These are phyloP conservation scores for Lasiodiplodia citricola DNA, from an alignment of 2,329 filamentous ascomycete species.

Conservation along the genomic window DNA sequence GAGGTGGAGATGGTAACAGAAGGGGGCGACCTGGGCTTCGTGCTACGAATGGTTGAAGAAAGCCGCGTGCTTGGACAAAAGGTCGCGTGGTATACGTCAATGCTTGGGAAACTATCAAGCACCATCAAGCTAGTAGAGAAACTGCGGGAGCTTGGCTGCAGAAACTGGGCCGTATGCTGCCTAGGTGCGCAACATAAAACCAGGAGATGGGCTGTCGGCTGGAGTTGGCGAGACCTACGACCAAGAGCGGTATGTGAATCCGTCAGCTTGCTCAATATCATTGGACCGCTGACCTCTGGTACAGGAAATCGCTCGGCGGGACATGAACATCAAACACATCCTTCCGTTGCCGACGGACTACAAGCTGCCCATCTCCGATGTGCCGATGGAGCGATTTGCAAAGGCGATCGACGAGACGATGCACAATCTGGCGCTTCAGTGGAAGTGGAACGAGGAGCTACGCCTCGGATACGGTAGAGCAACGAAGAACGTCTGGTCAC, in stretches of 20 bases:
- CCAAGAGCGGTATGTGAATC: not conserved
- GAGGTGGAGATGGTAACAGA: slow-evolving; percentile 82
- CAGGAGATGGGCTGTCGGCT: slow-evolving; percentile 83
- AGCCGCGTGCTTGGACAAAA: slow-evolving; percentile 46
- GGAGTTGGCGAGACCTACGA: slow-evolving; percentile 52
- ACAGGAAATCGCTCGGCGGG: slow-evolving; percentile 12
- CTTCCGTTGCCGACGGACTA: slow-evolving; percentile 36
- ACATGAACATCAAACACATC: slow-evolving; percentile 51
- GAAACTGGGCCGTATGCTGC: slow-evolving; percentile 73
- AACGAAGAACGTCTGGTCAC: slow-evolving; percentile 67
- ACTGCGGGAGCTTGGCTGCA: slow-evolving; percentile 58
- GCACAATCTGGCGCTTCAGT: slow-evolving; percentile 62
- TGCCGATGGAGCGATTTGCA: slow-evolving; percentile 41
- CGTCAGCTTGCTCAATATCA: slow-evolving; percentile 60
- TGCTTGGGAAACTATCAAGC: slow-evolving; percentile 83
- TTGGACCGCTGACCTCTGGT: slow-evolving; percentile 32
- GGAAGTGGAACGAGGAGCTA: slow-evolving; percentile 64
- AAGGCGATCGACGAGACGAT: slow-evolving; percentile 15
- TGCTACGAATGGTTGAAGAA: slow-evolving; percentile 72
- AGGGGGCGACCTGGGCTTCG: slow-evolving; percentile 80
- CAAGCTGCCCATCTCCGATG: slow-evolving; percentile 37
- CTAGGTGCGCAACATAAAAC: slow-evolving; percentile 79
- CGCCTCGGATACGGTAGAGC: slow-evolving; percentile 67
- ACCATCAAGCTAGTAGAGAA: slow-evolving; percentile 66
- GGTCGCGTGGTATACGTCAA: slow-evolving; percentile 80